Conservation (phyloP, 108 stramenopile genomes). For the Schizochytrium sp. region DNA sequence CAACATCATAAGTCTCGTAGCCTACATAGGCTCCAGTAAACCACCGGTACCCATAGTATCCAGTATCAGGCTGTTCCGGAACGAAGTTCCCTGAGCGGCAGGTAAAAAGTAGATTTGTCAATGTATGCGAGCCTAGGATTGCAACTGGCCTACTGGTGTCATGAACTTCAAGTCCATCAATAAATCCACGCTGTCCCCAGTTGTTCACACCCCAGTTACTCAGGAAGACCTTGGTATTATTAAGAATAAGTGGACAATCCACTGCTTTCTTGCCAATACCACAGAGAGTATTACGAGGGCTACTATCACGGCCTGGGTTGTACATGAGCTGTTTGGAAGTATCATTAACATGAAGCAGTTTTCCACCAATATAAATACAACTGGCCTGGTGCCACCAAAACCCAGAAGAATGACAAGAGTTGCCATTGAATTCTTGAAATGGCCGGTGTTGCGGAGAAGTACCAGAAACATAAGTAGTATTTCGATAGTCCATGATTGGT, state of each 20-base stretch:
- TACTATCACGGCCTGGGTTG: constrained; percentile 8
- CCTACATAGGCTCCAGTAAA: background rate
- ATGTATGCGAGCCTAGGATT: background rate
- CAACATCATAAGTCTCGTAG: background rate
- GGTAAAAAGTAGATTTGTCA: background rate
- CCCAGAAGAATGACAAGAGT: background rate
- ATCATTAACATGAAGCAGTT: background rate
- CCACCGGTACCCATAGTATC: background rate
- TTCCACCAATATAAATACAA: constrained; percentile 45
- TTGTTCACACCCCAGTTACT: constrained; percentile 13
- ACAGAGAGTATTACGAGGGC: background rate
- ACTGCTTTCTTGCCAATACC: background rate
- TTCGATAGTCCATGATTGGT: background rate
- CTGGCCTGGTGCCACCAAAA: background rate
- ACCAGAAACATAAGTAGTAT: background rate
- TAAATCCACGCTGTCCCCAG: background rate
- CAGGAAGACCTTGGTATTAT: constrained; percentile 15
- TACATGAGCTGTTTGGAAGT: background rate
- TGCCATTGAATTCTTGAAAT: background rate
- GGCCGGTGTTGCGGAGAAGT: background rate
- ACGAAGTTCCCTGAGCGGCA: background rate
- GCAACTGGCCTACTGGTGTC: constrained; percentile 5
- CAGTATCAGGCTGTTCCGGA: background rate
- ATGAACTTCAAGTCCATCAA: background rate
- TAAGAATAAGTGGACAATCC: background rate